Percentiles rank a stretch among this genome's conserved stretches.
Conservation (phyloP, 192 early-diverging fungal species). For the Dimargaris verticillata region DNA sequence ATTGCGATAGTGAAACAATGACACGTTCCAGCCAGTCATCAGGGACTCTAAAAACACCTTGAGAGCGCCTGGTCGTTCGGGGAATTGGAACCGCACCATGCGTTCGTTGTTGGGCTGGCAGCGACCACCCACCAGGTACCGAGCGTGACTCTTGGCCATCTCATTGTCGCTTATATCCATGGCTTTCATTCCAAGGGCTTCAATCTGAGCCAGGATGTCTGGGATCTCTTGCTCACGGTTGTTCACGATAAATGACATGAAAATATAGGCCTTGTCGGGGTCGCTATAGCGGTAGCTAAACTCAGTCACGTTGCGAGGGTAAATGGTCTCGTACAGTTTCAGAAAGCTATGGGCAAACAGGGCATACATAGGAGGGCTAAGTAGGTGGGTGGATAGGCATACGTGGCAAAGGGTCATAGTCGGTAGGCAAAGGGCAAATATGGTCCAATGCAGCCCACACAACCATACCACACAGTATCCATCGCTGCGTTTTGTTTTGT, state of each 20-base stretch:
- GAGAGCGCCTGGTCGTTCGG: constrained; percentile 85
- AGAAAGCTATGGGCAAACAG: constrained; percentile 76
- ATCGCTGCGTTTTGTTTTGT: too few relatives aligned
- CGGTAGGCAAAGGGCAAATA: too few relatives aligned
- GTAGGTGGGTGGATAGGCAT: too few relatives aligned
- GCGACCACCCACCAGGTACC: constrained; percentile 83
- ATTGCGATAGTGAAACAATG: constrained; percentile 94
- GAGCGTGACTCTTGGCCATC: constrained; percentile 89
- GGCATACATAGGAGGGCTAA: constrained; percentile 86
- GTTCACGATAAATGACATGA: constrained; percentile 59
- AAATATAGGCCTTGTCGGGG: constrained; percentile 64
- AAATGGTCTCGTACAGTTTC: constrained; percentile 58
- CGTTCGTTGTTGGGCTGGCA: constrained; percentile 64
- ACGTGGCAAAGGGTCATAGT: constrained; percentile 95
- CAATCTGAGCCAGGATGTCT: constrained; percentile 44
- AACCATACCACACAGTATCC: too few relatives aligned
- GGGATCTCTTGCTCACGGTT: constrained; percentile 52
- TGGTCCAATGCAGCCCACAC: too few relatives aligned
- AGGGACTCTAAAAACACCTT: constrained; percentile 67
- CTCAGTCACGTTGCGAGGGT: constrained; percentile 78
- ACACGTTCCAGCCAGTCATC: constrained; percentile 52
- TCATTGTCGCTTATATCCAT: constrained; percentile 84
- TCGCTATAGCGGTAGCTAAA: constrained; percentile 73
- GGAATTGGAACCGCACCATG: constrained; percentile 89
- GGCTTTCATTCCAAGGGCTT: constrained; percentile 42